Conservation (phyloP, 2,329 filamentous ascomycete species). For the Penicillium sp. region DNA sequence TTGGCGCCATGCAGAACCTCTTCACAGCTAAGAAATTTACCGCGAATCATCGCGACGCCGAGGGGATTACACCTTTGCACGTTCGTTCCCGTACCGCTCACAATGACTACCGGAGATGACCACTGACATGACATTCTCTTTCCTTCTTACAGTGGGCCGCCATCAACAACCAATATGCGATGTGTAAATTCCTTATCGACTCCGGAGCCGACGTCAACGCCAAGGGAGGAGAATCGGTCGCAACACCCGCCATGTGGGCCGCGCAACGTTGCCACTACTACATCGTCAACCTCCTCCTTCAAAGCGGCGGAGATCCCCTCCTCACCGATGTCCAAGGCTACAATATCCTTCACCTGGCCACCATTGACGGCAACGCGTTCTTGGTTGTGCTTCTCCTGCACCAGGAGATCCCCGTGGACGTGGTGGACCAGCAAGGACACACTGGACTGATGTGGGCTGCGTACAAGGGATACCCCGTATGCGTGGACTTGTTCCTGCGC, state of each 20-base stretch:
- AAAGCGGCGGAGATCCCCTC: slow-evolving; percentile 88
- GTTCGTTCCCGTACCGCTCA: slow-evolving; percentile 54
- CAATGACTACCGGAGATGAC: background rate
- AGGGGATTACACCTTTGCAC: slow-evolving; percentile 94
- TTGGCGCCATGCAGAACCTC: slow-evolving; percentile 82
- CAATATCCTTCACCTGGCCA: slow-evolving; percentile 95
- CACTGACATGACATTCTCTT: slow-evolving; percentile 17
- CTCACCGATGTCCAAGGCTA: slow-evolving; percentile 94
- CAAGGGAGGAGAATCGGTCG: slow-evolving; percentile 92
- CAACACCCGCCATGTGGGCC: slow-evolving; percentile 94
- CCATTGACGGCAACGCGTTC: slow-evolving; percentile 93
- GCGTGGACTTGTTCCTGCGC: slow-evolving; percentile 86
- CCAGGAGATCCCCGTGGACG: slow-evolving; percentile 92
- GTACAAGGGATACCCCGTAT: slow-evolving; percentile 92
- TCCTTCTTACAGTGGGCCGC: slow-evolving; percentile 76
- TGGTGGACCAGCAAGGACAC: slow-evolving; percentile 84
- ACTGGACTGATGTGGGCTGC: slow-evolving; percentile 98
- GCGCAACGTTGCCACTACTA: slow-evolving; percentile 97
- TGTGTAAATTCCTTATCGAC: slow-evolving; percentile 92
- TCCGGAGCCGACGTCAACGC: slow-evolving; percentile 87
- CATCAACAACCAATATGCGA: slow-evolving; percentile 97
- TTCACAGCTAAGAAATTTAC: slow-evolving; percentile 81
- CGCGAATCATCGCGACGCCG: slow-evolving; percentile 80
- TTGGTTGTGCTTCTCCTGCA: slow-evolving; percentile 87
- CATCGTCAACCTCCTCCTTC: slow-evolving; percentile 86